phyloP scores from a whole-genome alignment of 1,284 basidiomycete species.

The Boletus semigastroideus region DNA sequence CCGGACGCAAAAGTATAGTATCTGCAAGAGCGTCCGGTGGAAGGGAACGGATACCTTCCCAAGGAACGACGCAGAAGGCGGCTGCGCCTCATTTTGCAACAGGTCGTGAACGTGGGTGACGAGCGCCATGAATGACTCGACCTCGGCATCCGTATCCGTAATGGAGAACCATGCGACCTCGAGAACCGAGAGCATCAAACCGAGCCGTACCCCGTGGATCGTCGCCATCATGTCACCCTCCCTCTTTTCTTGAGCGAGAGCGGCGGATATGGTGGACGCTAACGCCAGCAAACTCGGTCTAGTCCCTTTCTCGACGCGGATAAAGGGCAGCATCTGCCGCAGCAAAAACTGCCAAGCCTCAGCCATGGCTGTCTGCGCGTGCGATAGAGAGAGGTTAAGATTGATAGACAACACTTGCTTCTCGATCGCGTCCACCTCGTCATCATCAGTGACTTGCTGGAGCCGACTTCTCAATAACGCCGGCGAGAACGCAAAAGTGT shows the following conservation, averaged over 20 bases:
- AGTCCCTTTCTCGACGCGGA: constrained; percentile 56
- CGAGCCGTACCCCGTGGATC: constrained; percentile 76
- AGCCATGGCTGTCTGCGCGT: constrained; percentile 73
- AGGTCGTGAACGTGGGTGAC: constrained; percentile 64
- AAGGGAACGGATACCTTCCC: constrained; percentile 67
- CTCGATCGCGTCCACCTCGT: constrained; percentile 46
- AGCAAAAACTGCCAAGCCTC: constrained; percentile 81
- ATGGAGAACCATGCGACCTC: constrained; percentile 79
- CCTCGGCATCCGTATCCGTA: constrained; percentile 54
- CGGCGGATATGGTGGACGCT: constrained; percentile 62
- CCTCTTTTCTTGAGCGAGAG: constrained; percentile 69
- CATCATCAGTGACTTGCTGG: constrained; percentile 42
- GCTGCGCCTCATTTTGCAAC: constrained; percentile 71
- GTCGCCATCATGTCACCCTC: constrained; percentile 84
- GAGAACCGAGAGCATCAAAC: constrained; percentile 71
- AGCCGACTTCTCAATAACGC: constrained; percentile 54
- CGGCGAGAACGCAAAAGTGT: constrained; percentile 72
- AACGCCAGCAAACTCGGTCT: constrained; percentile 59
- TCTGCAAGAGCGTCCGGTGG: constrained; percentile 78
- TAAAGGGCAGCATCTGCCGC: constrained; percentile 61
- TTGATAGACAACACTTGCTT: constrained; percentile 67
- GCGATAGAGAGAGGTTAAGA: constrained; percentile 81
- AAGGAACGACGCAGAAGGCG: constrained; percentile 74
- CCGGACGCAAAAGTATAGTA: constrained; percentile 74
- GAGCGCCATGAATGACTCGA: constrained; percentile 61